Percentiles rank a stretch among this genome's conserved stretches.
phyloP scores from a whole-genome alignment of 2,329 filamentous ascomycete genomes.

The Aureobasidium uvarum region DNA sequence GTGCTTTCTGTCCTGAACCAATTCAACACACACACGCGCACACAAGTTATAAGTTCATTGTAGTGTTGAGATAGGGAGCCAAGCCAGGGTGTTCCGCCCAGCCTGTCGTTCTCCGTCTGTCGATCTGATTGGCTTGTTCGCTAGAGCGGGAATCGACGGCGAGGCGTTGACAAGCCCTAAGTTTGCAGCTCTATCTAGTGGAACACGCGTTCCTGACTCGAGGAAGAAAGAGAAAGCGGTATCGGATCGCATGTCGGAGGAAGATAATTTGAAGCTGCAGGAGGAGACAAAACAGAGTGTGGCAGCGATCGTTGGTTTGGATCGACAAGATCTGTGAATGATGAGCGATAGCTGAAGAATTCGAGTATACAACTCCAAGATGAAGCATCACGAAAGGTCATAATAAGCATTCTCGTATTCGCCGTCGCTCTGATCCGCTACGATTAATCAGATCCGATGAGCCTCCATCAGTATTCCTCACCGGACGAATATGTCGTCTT shows the following conservation, averaged over 20 bases:
- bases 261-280: not conserved
- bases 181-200: no score
- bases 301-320: no score
- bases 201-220: constrained; percentile 12
- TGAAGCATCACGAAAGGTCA: no score
- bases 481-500: not conserved
- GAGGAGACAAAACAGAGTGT: no score
- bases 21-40: no score
- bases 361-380: no score
- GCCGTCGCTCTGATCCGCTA: not conserved
- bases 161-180: not conserved
- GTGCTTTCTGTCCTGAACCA: no score
- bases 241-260: not conserved
- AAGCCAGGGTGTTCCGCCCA: not conserved
- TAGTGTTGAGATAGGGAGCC: no score
- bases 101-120: not conserved
- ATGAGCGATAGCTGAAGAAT: no score
- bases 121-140: not conserved
- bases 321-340: not conserved
- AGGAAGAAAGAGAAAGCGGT: not conserved
- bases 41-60: no score
- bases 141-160: not conserved
- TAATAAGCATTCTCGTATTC: constrained; percentile 2
- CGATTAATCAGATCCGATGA: not conserved
- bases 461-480: not conserved